A percentile compares a stretch with the other conserved stretches of the same genome.
Evolutionary conservation across 73 alveolate genomes (phyloP).

Genomic region (Paramecium pentaurelia): DNA sequence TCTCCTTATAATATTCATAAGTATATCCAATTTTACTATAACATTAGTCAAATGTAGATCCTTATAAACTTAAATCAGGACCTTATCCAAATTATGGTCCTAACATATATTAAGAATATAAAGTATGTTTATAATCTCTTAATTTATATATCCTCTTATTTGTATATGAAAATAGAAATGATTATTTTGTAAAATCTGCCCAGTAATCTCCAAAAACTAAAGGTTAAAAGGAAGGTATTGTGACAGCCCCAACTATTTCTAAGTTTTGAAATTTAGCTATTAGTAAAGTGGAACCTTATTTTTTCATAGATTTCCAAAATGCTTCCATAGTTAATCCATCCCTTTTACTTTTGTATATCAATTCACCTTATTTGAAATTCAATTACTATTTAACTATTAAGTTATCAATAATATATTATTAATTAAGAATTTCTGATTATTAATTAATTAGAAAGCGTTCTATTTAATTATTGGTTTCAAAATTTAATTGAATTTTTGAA

Average conservation of each 20-base stretch:
- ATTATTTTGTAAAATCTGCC: background rate
- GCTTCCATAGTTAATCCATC: background rate
- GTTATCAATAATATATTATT: background rate
- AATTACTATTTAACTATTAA: background rate
- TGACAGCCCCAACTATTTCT: background rate
- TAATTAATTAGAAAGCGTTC: background rate
- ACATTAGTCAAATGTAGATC: background rate
- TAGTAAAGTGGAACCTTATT: background rate
- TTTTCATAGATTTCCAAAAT: background rate
- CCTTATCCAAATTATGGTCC: background rate
- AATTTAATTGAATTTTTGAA: too few relatives aligned
- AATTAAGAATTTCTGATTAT: background rate
- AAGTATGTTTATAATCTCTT: background rate
- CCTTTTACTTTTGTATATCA: background rate
- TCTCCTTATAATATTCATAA: background rate
- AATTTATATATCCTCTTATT: background rate
- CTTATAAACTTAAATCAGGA: background rate
- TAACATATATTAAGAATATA: background rate
- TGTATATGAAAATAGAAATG: background rate
- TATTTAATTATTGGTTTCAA: background rate
- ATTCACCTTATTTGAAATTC: background rate
- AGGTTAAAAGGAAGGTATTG: background rate
- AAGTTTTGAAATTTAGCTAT: background rate
- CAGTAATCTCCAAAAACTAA: background rate
- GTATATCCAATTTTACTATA: background rate